phyloP scores from a whole-genome alignment of 2,329 filamentous ascomycete species.

The Venturia aucupariae region DNA sequence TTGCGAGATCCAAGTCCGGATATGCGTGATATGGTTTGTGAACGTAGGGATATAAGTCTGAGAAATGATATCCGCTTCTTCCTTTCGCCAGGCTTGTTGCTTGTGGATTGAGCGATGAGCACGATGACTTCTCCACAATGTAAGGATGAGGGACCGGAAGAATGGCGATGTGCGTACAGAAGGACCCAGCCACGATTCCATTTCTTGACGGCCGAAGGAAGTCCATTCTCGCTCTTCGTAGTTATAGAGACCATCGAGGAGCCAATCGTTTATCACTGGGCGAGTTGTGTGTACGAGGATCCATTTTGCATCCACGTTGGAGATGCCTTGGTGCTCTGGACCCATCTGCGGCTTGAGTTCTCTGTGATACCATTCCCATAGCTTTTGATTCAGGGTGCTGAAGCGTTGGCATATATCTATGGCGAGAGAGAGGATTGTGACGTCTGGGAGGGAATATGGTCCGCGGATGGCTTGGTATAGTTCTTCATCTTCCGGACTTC shows the following conservation, averaged over 20 bases:
- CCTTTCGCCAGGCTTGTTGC: not conserved
- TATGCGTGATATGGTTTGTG: not conserved
- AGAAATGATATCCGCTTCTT: not conserved
- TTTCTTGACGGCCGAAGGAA: conserved; percentile 1
- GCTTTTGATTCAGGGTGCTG: not conserved
- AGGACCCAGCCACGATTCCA: not conserved
- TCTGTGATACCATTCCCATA: conserved; percentile 6
- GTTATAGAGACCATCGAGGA: not conserved
- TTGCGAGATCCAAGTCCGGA: conserved; percentile 1
- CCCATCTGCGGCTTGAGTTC: conserved; percentile 2
- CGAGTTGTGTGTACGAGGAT: conserved; percentile 2
- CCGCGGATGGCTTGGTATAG: not conserved
- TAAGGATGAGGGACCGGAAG: conserved; percentile 5
- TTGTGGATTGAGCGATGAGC: not conserved
- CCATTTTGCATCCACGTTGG: conserved; percentile 4
- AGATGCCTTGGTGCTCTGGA: not conserved
- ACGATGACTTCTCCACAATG: not conserved
- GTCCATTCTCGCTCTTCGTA: not conserved
- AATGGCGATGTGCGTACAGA: not conserved
- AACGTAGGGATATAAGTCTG: not conserved
- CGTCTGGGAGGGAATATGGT: not conserved
- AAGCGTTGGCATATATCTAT: conserved; percentile 4
- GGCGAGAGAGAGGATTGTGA: not conserved
- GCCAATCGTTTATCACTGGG: not conserved
- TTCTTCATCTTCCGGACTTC: conserved; percentile 7